A percentile compares a stretch with the other conserved stretches of the same genome.
Evolutionary conservation across 2,329 filamentous ascomycete genomes (phyloP).

Genomic region (Fusarium sp.): DNA sequence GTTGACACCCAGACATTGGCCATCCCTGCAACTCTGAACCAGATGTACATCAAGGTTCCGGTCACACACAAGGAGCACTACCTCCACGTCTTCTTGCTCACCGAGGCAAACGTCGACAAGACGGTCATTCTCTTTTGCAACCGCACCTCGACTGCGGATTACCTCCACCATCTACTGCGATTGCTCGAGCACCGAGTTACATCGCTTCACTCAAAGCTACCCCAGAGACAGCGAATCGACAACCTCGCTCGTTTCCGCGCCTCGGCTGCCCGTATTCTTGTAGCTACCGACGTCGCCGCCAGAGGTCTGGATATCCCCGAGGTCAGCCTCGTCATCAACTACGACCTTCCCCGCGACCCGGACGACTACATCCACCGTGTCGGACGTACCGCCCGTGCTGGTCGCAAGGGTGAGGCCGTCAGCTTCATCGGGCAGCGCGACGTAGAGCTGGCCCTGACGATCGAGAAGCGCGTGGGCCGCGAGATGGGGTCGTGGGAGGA

Average conservation of each 20-base stretch:
- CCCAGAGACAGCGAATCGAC: slow-evolving; percentile 81
- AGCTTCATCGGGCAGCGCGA: slow-evolving; percentile 94
- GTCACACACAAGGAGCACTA: slow-evolving; percentile 95
- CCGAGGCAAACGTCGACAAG: slow-evolving; percentile 75
- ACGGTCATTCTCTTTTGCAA: slow-evolving; percentile 95
- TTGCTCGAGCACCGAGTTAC: slow-evolving; percentile 89
- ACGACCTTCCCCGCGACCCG: slow-evolving; percentile 92
- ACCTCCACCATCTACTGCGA: slow-evolving; percentile 86
- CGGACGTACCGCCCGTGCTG: slow-evolving; percentile 92
- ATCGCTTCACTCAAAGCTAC: slow-evolving; percentile 84
- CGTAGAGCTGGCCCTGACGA: slow-evolving; percentile 87
- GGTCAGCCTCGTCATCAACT: slow-evolving; percentile 90
- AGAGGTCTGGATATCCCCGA: slow-evolving; percentile 95
- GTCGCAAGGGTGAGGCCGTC: slow-evolving; percentile 79
- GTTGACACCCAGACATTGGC: slow-evolving; percentile 77
- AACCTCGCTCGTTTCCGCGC: slow-evolving; percentile 94
- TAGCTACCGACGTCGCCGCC: slow-evolving; percentile 94
- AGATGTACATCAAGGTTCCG: slow-evolving; percentile 86
- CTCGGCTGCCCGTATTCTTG: slow-evolving; percentile 83
- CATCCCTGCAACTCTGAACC: slow-evolving; percentile 79
- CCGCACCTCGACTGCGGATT: slow-evolving; percentile 84
- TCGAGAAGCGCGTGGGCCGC: slow-evolving; percentile 81
- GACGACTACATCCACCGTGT: slow-evolving; percentile 98
- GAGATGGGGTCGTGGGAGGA: slow-evolving; percentile 86
- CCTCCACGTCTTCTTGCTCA: slow-evolving; percentile 85